Percentiles rank a stretch among this genome's conserved stretches.
phyloP scores from a whole-genome alignment of 2,329 filamentous ascomycete genomes.

The Rhexocercosporidium sp. region DNA sequence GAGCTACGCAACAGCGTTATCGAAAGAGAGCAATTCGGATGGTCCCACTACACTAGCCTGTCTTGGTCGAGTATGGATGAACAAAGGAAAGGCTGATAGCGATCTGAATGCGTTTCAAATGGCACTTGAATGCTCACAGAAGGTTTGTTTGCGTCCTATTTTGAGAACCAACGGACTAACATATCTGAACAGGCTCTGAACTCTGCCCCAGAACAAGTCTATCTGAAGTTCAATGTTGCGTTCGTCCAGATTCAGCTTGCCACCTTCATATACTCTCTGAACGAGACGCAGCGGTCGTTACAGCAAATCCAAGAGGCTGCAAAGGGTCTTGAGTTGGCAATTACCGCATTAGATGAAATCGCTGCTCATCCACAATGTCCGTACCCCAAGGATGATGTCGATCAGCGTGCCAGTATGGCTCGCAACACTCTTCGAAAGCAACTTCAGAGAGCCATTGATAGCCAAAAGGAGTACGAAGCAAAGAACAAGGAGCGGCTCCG shows the following conservation, averaged over 20 bases:
- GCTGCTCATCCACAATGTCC: conserved; percentile 70
- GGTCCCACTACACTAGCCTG: conserved; percentile 72
- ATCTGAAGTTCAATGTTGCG: conserved; percentile 96
- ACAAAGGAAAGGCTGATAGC: conserved; percentile 69
- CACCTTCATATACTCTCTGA: conserved; percentile 74
- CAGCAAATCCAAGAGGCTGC: conserved; percentile 82
- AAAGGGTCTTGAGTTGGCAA: conserved; percentile 83
- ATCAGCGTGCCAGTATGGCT: conserved; percentile 96
- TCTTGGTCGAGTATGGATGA: conserved; percentile 71
- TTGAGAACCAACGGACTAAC: conserved; percentile 34
- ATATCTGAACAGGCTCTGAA: conserved; percentile 65
- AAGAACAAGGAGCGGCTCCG: conserved; percentile 89
- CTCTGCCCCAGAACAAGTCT: conserved; percentile 80
- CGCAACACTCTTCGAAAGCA: conserved; percentile 93
- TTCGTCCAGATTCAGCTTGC: conserved; percentile 97
- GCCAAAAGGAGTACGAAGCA: conserved; percentile 89
- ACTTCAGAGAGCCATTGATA: conserved; percentile 81
- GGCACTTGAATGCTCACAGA: conserved; percentile 66
- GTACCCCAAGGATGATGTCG: conserved; percentile 87
- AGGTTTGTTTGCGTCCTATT: conserved; percentile 50
- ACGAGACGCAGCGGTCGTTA: conserved; percentile 77
- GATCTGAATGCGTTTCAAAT: conserved; percentile 66
- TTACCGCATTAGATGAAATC: conserved; percentile 71
- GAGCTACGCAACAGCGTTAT: conserved; percentile 81
- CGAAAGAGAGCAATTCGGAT: conserved; percentile 60